These are phyloP conservation scores for Casaregolazyma suthepensis DNA, from an alignment of 1,139 yeast genomes.

Conservation along the genomic window DNA sequence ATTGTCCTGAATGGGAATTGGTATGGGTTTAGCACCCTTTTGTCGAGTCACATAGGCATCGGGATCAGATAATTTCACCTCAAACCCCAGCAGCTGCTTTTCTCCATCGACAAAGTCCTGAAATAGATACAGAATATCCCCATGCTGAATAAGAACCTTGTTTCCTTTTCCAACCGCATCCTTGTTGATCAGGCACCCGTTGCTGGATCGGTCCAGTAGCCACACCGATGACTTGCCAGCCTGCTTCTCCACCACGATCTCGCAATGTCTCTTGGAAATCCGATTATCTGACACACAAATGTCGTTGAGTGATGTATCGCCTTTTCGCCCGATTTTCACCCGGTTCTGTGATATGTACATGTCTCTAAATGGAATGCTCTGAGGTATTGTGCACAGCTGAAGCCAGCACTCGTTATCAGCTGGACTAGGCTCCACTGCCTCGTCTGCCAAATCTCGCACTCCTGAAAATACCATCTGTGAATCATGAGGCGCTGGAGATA, in stretches of 20 bases:
- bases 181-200: conserved; percentile 68
- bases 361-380: conserved; percentile 39
- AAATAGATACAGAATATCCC: conserved; percentile 61
- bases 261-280: conserved; percentile 79
- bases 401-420: conserved; percentile 42
- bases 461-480: conserved; percentile 9
- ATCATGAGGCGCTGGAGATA: background rate
- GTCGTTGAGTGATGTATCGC: conserved; percentile 28
- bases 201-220: conserved; percentile 74
- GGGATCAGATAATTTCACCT: conserved; percentile 10
- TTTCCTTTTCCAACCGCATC: conserved; percentile 53
- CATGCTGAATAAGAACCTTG: conserved; percentile 55
- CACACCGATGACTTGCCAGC: conserved; percentile 57
- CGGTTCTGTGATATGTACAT: conserved; percentile 40
- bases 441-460: conserved; percentile 7
- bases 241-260: conserved; percentile 48
- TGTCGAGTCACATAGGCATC: conserved; percentile 3
- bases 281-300: conserved; percentile 66
- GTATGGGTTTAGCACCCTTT: background rate
- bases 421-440: conserved; percentile 1
- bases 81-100: conserved; percentile 12
- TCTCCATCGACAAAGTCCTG: conserved; percentile 40
- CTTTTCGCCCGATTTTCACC: conserved; percentile 31
- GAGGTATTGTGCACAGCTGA: conserved; percentile 40
- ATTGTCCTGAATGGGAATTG: background rate